Conservation (phyloP, 2,329 filamentous ascomycete genomes). For the Talaromyces sp. region DNA sequence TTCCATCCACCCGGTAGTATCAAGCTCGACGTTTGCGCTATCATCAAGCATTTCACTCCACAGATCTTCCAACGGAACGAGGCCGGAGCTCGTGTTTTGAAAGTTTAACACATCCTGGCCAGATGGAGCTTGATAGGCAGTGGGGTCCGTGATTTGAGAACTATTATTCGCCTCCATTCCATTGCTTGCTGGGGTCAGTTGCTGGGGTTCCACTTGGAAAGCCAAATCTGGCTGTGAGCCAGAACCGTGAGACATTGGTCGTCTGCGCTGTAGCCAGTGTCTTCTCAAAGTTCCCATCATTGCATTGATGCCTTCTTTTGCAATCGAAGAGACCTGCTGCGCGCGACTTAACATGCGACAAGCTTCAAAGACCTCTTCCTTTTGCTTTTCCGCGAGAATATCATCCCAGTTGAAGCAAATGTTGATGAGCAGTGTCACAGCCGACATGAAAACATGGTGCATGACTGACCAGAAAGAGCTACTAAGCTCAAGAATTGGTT, state of each 20-base stretch:
- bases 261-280: conserved; percentile 31
- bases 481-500: conserved; percentile 27
- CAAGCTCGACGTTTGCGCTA: neutral
- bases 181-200: neutral
- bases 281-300: conserved; percentile 41
- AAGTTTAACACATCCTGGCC: neutral
- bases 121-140: neutral
- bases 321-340: conserved; percentile 34
- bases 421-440: conserved; percentile 43
- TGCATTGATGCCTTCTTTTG: conserved; percentile 38
- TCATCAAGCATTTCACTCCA: conserved; percentile 3
- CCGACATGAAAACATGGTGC: conserved; percentile 47
- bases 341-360: conserved; percentile 43
- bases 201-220: neutral
- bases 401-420: conserved; percentile 46
- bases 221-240: neutral
- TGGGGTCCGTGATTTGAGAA: neutral
- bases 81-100: conserved; percentile 6
- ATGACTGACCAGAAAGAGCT: conserved; percentile 37
- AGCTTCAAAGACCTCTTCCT: conserved; percentile 41
- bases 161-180: neutral
- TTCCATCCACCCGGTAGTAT: neutral
- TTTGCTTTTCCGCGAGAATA: conserved; percentile 37
- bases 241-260: neutral
- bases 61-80: neutral